Conservation (phyloP, 768 basidiomycete genomes). For the Xerocomus potaroensis region DNA sequence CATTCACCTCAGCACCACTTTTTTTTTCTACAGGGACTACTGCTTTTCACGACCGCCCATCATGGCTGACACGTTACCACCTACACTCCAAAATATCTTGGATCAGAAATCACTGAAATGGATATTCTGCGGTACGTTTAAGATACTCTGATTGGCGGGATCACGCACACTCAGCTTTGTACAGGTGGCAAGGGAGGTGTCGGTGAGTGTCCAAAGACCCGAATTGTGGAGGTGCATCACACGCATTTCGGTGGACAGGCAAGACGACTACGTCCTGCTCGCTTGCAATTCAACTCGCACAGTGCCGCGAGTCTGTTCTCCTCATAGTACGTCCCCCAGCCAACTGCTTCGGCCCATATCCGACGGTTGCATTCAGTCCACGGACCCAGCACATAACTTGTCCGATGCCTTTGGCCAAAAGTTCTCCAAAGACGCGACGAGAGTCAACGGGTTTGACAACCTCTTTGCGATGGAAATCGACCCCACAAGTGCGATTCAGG, state of each 20-base stretch:
- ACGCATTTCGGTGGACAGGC: constrained; percentile 43
- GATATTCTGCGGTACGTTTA: constrained; percentile 91
- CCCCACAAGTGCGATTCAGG: constrained; percentile 94
- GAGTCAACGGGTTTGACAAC: constrained; percentile 96
- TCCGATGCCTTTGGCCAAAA: constrained; percentile 99
- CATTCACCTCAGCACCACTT: neutral
- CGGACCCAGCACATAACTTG: constrained; percentile 99
- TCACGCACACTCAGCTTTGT: constrained; percentile 9
- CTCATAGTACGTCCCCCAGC: constrained; percentile 67
- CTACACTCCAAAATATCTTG: constrained; percentile 91
- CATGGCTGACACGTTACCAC: constrained; percentile 63
- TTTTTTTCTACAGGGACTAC: constrained; percentile 1
- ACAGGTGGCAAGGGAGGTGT: constrained; percentile 98
- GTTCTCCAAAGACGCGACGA: constrained; percentile 98
- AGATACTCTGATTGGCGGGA: constrained; percentile 6
- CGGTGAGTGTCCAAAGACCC: constrained; percentile 47
- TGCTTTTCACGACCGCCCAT: constrained; percentile 8
- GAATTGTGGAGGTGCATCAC: neutral
- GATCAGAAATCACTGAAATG: constrained; percentile 94
- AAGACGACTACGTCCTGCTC: constrained; percentile 99
- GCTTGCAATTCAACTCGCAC: constrained; percentile 92
- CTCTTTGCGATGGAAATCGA: constrained; percentile 99
- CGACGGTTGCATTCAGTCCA: constrained; percentile 57
- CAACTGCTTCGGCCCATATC: neutral
- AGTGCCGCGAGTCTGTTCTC: constrained; percentile 89